Evolutionary conservation across 2,329 filamentous ascomycete genomes (phyloP), one percentile per base, ranked within the genome.

Genomic region (Lecanosticta acicola): DNA sequence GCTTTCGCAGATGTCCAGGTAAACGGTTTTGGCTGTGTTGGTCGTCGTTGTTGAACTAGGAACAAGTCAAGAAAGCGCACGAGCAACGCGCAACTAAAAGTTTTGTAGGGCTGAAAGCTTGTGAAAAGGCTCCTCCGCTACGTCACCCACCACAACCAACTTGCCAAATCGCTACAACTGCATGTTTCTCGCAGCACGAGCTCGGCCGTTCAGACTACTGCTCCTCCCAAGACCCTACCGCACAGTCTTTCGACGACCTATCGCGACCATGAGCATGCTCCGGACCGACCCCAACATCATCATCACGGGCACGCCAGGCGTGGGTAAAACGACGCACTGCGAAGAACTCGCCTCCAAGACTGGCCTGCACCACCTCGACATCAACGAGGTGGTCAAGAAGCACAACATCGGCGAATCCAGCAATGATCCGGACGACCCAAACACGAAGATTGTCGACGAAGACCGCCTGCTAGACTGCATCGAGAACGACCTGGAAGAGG

Each of bases 381-480:
- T 98, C 61, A 98, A 97, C 67, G 80, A 94, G 58, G 75, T 97
- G 32, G 90, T 94, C 51, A 96, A 95, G 69, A 87, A 94, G 52
- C 80, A 84, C 56, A 81, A 78, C 48, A 96, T 90, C 62, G 86
- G 93, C 61, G 89, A 95, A 62, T 86, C 86, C 18, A 94, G 80
- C 70, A 88, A 94, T 57, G 62, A 65, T 41, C 58, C 59, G 2
- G 85, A 94, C 35, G 85, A 90, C 66, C 82, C 84, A 44, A 81
- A 87, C 65, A 89, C 85, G 60, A 94, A 86, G 81, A 85, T 97
- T 47, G 90, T 98, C 13, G 91, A 98, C 63, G 93, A 98, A 67
- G 93, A 98, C 64, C 58, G 89, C 83, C 72, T 98, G 24, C 77
- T 98, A 17, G 93, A 98, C 65, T 80, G 85, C 39, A 84, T 98